These are phyloP conservation scores for Debaryomycetaceae sp. DNA, from an alignment of 1,139 yeast species.

Conservation along the genomic window DNA sequence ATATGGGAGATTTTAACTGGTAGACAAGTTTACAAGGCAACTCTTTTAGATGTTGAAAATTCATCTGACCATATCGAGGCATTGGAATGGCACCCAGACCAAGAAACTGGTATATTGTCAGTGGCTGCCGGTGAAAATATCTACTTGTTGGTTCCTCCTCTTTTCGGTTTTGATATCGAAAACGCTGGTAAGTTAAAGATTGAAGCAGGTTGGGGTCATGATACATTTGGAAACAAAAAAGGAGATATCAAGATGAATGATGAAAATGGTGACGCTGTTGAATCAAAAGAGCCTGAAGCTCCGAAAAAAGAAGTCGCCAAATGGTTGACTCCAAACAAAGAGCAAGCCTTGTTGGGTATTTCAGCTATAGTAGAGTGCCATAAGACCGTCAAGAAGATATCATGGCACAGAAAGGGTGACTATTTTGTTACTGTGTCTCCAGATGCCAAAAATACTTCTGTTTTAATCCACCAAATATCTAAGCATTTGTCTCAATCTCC, in stretches of 20 bases:
- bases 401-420: conserved; percentile 98
- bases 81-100: conserved; percentile 88
- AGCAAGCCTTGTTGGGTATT: conserved; percentile 64
- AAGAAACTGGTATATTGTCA: conserved; percentile 71
- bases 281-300: conserved; percentile 20
- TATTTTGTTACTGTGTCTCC: conserved; percentile 94
- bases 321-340: conserved; percentile 80
- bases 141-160: conserved; percentile 80
- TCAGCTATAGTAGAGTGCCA: conserved; percentile 66
- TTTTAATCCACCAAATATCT: conserved; percentile 88
- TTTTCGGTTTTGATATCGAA: conserved; percentile 85
- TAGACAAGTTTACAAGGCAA: conserved; percentile 76
- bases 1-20: conserved; percentile 97
- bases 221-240: conserved; percentile 61
- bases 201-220: conserved; percentile 92
- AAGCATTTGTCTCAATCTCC: conserved; percentile 98
- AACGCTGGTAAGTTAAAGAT: conserved; percentile 74
- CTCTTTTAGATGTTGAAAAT: conserved; percentile 51
- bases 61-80: conserved; percentile 76
- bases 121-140: conserved; percentile 80
- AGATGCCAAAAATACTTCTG: conserved; percentile 83
- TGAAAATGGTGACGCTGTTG: conserved; percentile 35
- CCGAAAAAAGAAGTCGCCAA: conserved; percentile 63
- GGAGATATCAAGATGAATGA: conserved; percentile 44
- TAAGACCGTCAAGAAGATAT: conserved; percentile 72